These are phyloP conservation scores for Trichoderma endophyticum DNA, from an alignment of 2,329 filamentous ascomycete species.

Conservation along the genomic window DNA sequence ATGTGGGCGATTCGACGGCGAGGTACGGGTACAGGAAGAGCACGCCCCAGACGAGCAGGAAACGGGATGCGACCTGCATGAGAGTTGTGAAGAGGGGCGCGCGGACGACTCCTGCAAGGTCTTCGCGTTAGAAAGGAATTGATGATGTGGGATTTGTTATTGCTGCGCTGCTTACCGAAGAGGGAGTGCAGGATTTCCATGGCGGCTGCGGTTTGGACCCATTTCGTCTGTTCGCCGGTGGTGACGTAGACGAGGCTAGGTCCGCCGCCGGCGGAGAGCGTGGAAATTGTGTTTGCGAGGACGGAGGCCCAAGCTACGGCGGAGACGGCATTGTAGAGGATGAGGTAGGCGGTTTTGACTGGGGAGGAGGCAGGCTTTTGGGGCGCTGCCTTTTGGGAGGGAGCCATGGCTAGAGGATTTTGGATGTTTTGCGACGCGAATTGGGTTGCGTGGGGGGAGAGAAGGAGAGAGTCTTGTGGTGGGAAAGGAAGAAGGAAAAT, in stretches of 20 bases:
- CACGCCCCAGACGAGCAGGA: slow-evolving; percentile 86
- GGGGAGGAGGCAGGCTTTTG: slow-evolving; percentile 26
- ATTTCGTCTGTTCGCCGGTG: slow-evolving; percentile 66
- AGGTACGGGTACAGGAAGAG: slow-evolving; percentile 70
- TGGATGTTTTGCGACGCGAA: background rate
- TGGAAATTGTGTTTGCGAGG: slow-evolving; percentile 61
- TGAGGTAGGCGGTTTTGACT: slow-evolving; percentile 66
- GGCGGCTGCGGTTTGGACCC: slow-evolving; percentile 78
- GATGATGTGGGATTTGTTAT: background rate
- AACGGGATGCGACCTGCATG: slow-evolving; percentile 85
- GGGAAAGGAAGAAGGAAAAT: background rate
- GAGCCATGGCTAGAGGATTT: background rate
- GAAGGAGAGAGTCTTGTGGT: background rate
- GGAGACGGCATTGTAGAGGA: slow-evolving; percentile 80
- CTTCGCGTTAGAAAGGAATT: background rate
- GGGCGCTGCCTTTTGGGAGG: background rate
- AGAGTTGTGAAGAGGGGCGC: slow-evolving; percentile 79
- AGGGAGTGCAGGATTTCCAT: slow-evolving; percentile 82
- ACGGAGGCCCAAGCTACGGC: slow-evolving; percentile 76
- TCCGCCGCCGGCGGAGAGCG: slow-evolving; percentile 54
- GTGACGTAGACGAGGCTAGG: slow-evolving; percentile 58
- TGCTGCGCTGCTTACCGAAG: slow-evolving; percentile 55
- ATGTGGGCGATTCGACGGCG: slow-evolving; percentile 56
- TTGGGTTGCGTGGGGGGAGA: background rate
- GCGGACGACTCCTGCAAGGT: slow-evolving; percentile 70